Evolutionary conservation across 1,284 basidiomycete species (phyloP), one percentile per base, ranked within the genome.

Genomic region (Melanopsichium pennsylvanicum): DNA sequence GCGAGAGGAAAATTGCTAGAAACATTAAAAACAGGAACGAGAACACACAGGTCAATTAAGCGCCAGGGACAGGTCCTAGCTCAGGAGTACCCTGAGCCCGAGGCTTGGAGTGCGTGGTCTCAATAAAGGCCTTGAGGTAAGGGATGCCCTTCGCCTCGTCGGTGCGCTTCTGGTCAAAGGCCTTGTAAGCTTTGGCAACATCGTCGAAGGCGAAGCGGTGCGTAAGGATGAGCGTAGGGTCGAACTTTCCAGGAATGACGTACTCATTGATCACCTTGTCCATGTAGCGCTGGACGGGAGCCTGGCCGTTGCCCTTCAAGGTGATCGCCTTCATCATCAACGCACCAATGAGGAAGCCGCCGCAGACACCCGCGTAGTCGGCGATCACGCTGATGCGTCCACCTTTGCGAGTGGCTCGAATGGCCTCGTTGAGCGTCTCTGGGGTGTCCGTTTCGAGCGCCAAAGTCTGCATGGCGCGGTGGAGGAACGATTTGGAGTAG

Each of bases 371-470:
- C 0, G 55, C 59, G 23, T 69, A 74, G 43, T 71, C 71, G 19
- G 71, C 71, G 12, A 63, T 57, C 15, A 71, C 61, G 5, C 49
- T 29, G 47, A 73, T 71, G 31, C 63, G 57, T 6, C 68, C 71
- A 38, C 39, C 35, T 82, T 90, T 90, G 63, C 85, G 83, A 9
- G 86, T 86, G 6, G 87, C 83, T 38, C 85, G 81, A 55, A 90
- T 84, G 84, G 86, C 87, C 80, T 90, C 88, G 71, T 81, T 90
- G 58, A 87, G 82, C 5, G 85, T 89, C 79, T 91, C 90, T 3
- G 86, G 84, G 0, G 87, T 86, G 73, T 91, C 90, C 0, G 89
- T 91, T 82, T 91, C 89, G 31, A 91, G 84, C 85, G 88, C 87
- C 33, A 90, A 81, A 11, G 86, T 76, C 81, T 89, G 88, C 81